Base-by-base conservation (phyloP, 129 eudicot genomes). In the Ambrosia artemisiifolia region DNA sequence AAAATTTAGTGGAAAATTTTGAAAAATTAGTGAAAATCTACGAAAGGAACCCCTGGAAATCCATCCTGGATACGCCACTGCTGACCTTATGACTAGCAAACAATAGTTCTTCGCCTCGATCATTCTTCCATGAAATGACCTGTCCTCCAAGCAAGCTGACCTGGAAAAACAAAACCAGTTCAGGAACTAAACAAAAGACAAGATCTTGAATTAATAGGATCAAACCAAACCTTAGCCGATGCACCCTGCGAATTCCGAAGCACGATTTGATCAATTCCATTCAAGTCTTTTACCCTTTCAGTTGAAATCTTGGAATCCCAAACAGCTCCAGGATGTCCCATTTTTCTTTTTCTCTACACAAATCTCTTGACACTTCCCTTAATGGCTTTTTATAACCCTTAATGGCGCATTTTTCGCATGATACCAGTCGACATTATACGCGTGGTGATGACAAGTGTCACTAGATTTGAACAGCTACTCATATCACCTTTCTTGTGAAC, bases 61-160 rank as follows among this genome's bases (percentile, higher is more conserved):
- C n/a, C n/a, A n/a, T n/a, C n/a, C n/a, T n/a, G n/a, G n/a, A n/a
- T n/a, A n/a, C n/a, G n/a, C n/a, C n/a, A n/a, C n/a, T n/a, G n/a
- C n/a, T n/a, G n/a, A n/a, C 99, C 96, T 90, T 95, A 70, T 69
- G 84, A 59, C 99, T 95, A 12, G 83, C 79, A 65, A 90, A 95
- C n/a, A 95, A 70, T 51, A 90, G 81, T 48, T 95, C 99, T 80
- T 95, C 97, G 8, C 94, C 97, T 8, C 74, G 77, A 12, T 86
- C 88, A 17, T 81, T 88, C 75, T 70, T 85, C 99, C 99, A 95
- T 4, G 99, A 95, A 54, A 91, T 82, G 71, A 95, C 90, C 54
- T 90, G 99, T 7, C 96, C 99, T 43, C 99, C 97, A 48, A 81
- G 80, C 81, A 94, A 88, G 84, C 97, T 95, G 71, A 95, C 87